These are phyloP conservation scores for Neoascochyta sp. DNA, from an alignment of 2,329 filamentous ascomycete species.

Conservation along the genomic window DNA sequence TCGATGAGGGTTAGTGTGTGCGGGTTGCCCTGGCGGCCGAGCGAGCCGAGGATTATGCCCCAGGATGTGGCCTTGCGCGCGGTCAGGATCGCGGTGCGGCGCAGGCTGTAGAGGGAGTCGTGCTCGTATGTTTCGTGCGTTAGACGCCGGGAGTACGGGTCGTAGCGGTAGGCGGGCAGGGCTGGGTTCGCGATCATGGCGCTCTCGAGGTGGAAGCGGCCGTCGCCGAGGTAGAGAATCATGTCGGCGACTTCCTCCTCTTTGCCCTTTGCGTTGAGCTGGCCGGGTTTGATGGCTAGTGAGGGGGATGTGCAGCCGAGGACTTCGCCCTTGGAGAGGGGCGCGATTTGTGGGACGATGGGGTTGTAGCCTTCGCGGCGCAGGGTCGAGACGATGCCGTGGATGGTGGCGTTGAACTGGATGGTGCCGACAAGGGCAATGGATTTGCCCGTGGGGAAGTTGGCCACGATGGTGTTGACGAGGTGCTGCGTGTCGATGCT, in stretches of 20 bases:
- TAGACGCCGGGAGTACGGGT: conserved; percentile 88
- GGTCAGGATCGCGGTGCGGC: conserved; percentile 69
- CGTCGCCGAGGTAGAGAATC: conserved; percentile 86
- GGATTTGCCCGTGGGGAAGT: conserved; percentile 79
- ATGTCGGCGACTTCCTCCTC: conserved; percentile 55
- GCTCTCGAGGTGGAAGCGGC: conserved; percentile 92
- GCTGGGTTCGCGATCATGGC: conserved; percentile 98
- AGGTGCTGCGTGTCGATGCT: conserved; percentile 89
- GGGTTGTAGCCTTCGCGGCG: conserved; percentile 82
- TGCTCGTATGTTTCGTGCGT: conserved; percentile 92
- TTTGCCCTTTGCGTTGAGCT: conserved; percentile 47
- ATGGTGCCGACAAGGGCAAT: conserved; percentile 95
- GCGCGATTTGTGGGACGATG: conserved; percentile 86
- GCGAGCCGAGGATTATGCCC: conserved; percentile 88
- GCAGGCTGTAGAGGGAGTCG: conserved; percentile 79
- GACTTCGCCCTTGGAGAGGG: conserved; percentile 91
- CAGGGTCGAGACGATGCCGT: conserved; percentile 73
- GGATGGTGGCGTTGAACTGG: conserved; percentile 96
- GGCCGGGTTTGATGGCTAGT: conserved; percentile 32
- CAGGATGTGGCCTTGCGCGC: conserved; percentile 80
- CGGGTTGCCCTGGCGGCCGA: conserved; percentile 93
- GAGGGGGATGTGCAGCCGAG: conserved; percentile 89
- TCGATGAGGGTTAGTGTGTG: conserved; percentile 88
- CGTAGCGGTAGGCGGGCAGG: conserved; percentile 90
- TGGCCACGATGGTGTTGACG: conserved; percentile 79